Conservation (phyloP, 805 yeast genomes). For the Ogataea paradorogensis region DNA sequence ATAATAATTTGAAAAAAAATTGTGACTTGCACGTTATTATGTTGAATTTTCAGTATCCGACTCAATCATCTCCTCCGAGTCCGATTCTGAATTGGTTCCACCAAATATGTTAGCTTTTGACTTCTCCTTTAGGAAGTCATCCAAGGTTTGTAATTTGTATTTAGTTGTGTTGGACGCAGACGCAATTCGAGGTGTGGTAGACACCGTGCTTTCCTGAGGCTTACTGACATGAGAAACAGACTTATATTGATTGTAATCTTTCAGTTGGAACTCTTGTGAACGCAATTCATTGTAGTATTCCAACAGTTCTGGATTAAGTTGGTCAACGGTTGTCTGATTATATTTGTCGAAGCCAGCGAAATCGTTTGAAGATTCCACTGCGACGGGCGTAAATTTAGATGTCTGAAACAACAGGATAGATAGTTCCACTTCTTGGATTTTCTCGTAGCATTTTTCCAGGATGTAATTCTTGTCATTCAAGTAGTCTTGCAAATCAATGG, state of each 20-base stretch:
- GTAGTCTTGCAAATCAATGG: constrained; percentile 19
- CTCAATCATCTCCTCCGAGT: constrained; percentile 23
- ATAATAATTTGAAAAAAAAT: constrained; percentile 2
- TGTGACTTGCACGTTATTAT: constrained; percentile 1
- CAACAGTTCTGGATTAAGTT: constrained; percentile 22
- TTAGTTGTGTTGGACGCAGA: constrained; percentile 28
- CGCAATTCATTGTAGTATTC: constrained; percentile 30
- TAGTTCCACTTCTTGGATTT: constrained; percentile 29
- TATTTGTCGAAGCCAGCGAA: constrained; percentile 8
- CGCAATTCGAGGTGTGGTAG: not conserved
- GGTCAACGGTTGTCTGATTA: constrained; percentile 15
- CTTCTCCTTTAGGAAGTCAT: constrained; percentile 61
- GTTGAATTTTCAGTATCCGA: constrained; percentile 29
- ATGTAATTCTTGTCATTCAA: constrained; percentile 10
- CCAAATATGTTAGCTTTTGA: constrained; percentile 42
- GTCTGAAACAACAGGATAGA: constrained; percentile 31
- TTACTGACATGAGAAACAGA: constrained; percentile 20
- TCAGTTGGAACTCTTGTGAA: constrained; percentile 34
- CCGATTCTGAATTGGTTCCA: constrained; percentile 16
- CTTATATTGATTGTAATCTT: constrained; percentile 37
- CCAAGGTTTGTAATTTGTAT: constrained; percentile 72
- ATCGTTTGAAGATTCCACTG: not conserved
- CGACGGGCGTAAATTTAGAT: constrained; percentile 24
- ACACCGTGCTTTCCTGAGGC: not conserved
- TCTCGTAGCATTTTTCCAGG: constrained; percentile 18